Percentiles rank a stretch among this genome's conserved stretches.
These are phyloP conservation scores for Ramalina intermedia DNA, from an alignment of 495 filamentous ascomycete species.

Conservation along the genomic window DNA sequence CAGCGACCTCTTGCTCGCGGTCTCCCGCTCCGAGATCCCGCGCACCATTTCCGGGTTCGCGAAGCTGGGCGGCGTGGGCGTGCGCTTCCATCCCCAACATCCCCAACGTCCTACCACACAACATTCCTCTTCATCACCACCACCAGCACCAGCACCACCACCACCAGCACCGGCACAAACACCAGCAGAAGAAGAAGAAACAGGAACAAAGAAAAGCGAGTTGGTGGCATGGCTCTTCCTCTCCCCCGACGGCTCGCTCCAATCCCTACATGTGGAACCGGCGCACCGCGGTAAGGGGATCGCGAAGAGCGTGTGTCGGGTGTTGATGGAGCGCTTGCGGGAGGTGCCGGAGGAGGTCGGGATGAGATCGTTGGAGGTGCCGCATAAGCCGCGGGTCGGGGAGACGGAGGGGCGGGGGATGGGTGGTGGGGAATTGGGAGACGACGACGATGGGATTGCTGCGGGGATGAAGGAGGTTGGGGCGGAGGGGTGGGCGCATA, in stretches of 20 bases:
- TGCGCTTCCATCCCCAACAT: neutral
- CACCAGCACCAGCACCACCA: neutral
- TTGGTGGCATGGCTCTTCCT: constrained; percentile 21
- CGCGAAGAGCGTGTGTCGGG: constrained; percentile 23
- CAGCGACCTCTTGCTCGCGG: neutral
- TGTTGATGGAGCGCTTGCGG: constrained; percentile 13
- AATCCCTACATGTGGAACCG: constrained; percentile 35
- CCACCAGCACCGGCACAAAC: neutral
- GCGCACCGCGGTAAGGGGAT: constrained; percentile 32
- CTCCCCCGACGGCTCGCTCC: constrained; percentile 30
- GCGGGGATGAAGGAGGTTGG: constrained; percentile 10
- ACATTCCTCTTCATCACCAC: neutral
- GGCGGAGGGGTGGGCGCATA: constrained; percentile 27
- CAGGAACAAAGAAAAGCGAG: neutral
- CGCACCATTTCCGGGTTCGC: neutral
- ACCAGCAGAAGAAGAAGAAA: neutral
- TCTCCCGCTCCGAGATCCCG: constrained; percentile 2
- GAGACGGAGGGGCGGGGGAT: constrained; percentile 5
- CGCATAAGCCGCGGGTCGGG: neutral
- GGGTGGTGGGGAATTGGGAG: constrained; percentile 3
- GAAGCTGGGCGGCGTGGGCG: neutral
- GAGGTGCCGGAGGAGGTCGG: constrained; percentile 8
- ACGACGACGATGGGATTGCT: constrained; percentile 7
- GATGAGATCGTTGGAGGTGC: neutral
- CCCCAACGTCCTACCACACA: neutral